phyloP scores from a whole-genome alignment of 768 basidiomycete genomes.

The Fomitopsis serialis region DNA sequence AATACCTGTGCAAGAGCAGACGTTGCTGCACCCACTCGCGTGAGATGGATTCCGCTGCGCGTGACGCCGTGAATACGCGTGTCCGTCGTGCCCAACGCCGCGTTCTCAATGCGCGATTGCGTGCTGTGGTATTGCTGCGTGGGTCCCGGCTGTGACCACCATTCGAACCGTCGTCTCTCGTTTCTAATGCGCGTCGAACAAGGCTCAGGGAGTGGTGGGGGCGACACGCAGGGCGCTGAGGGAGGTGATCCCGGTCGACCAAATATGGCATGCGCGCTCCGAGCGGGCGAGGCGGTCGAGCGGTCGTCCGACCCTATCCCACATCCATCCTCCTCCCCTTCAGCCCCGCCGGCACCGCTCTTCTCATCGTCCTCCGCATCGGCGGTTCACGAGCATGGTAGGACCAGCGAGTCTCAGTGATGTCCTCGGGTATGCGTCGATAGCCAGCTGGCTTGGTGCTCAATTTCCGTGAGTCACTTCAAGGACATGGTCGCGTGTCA shows the following conservation, averaged over 20 bases:
- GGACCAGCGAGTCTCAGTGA: slow-evolving; percentile 43
- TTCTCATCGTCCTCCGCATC: slow-evolving; percentile 1
- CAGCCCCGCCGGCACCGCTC: neutral
- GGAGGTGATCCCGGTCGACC: neutral
- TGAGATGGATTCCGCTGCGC: neutral
- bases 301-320: neutral
- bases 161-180: too few relatives aligned
- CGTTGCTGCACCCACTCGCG: neutral
- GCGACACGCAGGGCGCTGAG: neutral
- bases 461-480: slow-evolving; percentile 73
- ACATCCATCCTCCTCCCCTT: slow-evolving; percentile 2
- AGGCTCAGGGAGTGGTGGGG: neutral
- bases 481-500: slow-evolving; percentile 6
- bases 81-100: neutral
- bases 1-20: too few relatives aligned
- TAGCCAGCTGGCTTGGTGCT: slow-evolving; percentile 78
- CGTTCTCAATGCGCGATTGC: neutral
- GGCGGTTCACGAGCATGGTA: slow-evolving; percentile 14
- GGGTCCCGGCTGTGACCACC: too few relatives aligned
- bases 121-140: neutral
- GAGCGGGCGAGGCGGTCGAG: neutral
- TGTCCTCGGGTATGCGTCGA: slow-evolving; percentile 63
- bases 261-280: neutral
- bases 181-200: neutral
- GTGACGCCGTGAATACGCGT: neutral